phyloP scores from a whole-genome alignment of 2,329 filamentous ascomycete species.

The Aspergillus sp. region DNA sequence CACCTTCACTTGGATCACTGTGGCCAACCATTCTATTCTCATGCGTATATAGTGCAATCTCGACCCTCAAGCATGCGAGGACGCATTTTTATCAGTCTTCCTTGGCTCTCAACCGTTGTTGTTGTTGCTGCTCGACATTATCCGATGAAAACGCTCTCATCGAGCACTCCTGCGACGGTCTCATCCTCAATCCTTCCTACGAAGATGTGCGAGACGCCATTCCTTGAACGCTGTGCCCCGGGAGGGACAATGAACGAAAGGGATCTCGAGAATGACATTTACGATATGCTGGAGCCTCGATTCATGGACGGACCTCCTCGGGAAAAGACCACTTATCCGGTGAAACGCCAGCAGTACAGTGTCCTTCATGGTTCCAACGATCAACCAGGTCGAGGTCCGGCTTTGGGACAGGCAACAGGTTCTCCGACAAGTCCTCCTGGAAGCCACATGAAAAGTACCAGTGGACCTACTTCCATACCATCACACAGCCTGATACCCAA shows the following conservation, averaged over 20 bases:
- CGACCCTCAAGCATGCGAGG: background rate
- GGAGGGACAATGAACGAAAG: background rate
- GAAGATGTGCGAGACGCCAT: background rate
- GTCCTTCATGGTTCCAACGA: background rate
- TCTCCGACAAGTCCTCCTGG: background rate
- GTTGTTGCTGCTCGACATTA: background rate
- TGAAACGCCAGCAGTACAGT: too few species aligned
- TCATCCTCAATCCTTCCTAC: background rate
- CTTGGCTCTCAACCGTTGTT: background rate
- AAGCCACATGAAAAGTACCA: background rate
- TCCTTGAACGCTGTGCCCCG: too few species aligned
- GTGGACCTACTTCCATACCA: background rate
- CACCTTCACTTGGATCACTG: too few species aligned
- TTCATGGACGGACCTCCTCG: too few species aligned
- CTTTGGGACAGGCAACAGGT: background rate
- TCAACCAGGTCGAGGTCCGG: background rate
- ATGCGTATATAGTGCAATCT: too few species aligned
- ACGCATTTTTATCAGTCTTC: background rate
- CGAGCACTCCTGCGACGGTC: background rate
- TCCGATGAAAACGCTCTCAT: background rate
- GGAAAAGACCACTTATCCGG: too few species aligned
- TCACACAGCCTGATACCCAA: conserved; percentile 5
- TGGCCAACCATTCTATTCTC: too few species aligned
- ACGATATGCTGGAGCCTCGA: background rate
- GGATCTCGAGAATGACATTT: background rate